Evolutionary conservation across 495 filamentous ascomycete species (phyloP).

Genomic region (Penicillium coprophilum): DNA sequence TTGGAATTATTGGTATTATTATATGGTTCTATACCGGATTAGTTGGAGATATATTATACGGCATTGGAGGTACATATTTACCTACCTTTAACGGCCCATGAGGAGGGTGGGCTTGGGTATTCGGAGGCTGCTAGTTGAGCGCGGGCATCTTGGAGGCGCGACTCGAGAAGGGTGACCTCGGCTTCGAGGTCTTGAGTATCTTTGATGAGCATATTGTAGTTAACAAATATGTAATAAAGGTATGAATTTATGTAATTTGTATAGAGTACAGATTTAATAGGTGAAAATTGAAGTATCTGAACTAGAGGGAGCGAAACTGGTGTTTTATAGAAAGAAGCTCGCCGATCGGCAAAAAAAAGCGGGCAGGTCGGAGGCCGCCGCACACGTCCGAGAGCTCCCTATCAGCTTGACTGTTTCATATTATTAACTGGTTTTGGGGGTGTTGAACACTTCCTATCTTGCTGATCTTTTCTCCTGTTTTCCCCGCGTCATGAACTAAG

Average conservation of each 20-base stretch:
- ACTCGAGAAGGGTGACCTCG: constrained; percentile 26
- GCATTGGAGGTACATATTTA: neutral
- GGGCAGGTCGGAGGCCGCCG: constrained; percentile 14
- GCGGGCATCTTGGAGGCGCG: constrained; percentile 27
- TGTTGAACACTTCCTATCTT: constrained; percentile 12
- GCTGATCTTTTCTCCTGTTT: constrained; percentile 11
- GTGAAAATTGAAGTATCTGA: neutral
- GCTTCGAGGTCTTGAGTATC: constrained; percentile 16
- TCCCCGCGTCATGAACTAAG: constrained; percentile 15
- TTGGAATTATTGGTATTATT: constrained; percentile 14
- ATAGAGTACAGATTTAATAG: constrained; percentile 2
- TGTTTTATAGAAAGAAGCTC: constrained; percentile 1
- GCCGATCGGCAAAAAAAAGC: constrained; percentile 6
- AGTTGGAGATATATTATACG: constrained; percentile 2
- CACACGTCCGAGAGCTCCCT: constrained; percentile 22
- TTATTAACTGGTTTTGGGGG: neutral
- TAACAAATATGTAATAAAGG: neutral
- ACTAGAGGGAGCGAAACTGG: neutral
- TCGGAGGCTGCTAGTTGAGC: constrained; percentile 21
- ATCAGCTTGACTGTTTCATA: constrained; percentile 15
- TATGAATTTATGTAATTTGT: constrained; percentile 12
- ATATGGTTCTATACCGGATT: constrained; percentile 3
- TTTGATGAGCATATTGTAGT: constrained; percentile 16
- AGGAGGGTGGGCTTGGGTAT: constrained; percentile 25
- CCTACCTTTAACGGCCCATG: constrained; percentile 16